phyloP scores from a whole-genome alignment of 768 basidiomycete genomes.

The Lentinula sp. region DNA sequence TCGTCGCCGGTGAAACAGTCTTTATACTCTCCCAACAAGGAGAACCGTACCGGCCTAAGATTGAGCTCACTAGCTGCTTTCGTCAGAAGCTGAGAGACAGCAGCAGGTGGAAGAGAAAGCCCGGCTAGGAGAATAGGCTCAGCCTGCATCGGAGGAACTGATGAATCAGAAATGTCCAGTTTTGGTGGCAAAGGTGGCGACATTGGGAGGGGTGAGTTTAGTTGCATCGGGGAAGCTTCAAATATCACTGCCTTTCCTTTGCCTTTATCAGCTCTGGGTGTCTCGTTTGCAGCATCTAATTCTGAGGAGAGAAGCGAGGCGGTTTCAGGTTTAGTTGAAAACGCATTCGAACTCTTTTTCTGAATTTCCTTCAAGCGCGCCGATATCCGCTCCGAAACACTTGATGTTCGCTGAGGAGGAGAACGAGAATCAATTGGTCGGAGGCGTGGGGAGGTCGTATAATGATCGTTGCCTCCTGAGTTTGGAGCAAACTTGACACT shows the following conservation, averaged over 20 bases:
- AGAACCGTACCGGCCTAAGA: slow-evolving; percentile 66
- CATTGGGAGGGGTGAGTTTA: slow-evolving; percentile 55
- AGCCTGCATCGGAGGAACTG: slow-evolving; percentile 34
- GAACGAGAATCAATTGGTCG: slow-evolving; percentile 47
- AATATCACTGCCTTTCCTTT: slow-evolving; percentile 60
- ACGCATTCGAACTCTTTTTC: slow-evolving; percentile 34
- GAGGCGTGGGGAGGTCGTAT: slow-evolving; percentile 73
- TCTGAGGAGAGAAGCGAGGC: slow-evolving; percentile 13
- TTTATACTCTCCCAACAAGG: slow-evolving; percentile 77
- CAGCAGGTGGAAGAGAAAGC: slow-evolving; percentile 55
- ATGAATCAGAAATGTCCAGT: slow-evolving; percentile 21
- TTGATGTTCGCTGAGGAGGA: slow-evolving; percentile 60
- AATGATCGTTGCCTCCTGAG: slow-evolving; percentile 56
- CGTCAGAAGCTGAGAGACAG: slow-evolving; percentile 62
- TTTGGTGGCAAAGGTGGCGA: slow-evolving; percentile 57
- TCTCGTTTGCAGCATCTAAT: slow-evolving; percentile 22
- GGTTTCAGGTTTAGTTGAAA: slow-evolving; percentile 10
- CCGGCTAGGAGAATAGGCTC: slow-evolving; percentile 69
- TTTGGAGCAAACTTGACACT: slow-evolving; percentile 87
- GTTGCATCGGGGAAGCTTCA: slow-evolving; percentile 15
- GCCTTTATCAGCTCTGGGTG: slow-evolving; percentile 74
- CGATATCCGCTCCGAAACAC: slow-evolving; percentile 83
- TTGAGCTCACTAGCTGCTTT: slow-evolving; percentile 71
- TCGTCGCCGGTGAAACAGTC: slow-evolving; percentile 89
- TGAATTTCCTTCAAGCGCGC: slow-evolving; percentile 79